These are phyloP conservation scores for Penicillium hordei DNA, from an alignment of 2,329 filamentous ascomycete genomes.

Conservation along the genomic window DNA sequence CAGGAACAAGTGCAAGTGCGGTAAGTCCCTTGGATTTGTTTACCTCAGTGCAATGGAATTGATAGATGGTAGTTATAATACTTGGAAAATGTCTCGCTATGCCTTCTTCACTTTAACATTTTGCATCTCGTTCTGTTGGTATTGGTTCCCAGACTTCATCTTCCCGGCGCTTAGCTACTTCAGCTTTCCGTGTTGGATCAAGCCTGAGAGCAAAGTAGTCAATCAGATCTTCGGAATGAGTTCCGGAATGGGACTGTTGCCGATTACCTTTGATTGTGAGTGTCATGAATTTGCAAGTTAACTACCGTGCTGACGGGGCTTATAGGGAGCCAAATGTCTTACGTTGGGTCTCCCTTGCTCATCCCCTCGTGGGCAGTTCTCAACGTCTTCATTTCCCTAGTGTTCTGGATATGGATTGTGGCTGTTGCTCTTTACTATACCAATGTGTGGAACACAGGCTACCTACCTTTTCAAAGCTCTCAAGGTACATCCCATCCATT, in stretches of 20 bases:
- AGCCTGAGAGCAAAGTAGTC: conserved; percentile 25
- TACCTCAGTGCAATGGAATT: conserved; percentile 32
- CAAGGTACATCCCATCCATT: conserved; percentile 15
- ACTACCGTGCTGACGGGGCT: background rate
- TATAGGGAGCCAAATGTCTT: conserved; percentile 29
- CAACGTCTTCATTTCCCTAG: conserved; percentile 66
- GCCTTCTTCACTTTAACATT: conserved; percentile 25
- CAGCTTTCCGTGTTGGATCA: conserved; percentile 33
- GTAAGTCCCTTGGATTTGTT: conserved; percentile 20
- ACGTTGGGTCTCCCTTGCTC: conserved; percentile 53
- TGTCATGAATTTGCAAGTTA: background rate
- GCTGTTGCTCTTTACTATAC: conserved; percentile 55
- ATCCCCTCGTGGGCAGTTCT: conserved; percentile 69
- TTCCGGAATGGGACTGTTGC: conserved; percentile 32
- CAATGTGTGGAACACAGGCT: conserved; percentile 21
- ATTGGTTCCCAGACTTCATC: conserved; percentile 34
- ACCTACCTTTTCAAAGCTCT: conserved; percentile 27
- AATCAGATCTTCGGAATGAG: conserved; percentile 34
- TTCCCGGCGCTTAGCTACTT: conserved; percentile 34
- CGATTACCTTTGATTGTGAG: conserved; percentile 44
- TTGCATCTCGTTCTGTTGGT: conserved; percentile 28
- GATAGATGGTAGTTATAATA: conserved; percentile 41
- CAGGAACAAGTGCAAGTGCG: conserved; percentile 45
- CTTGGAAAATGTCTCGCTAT: conserved; percentile 40
- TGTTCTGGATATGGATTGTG: conserved; percentile 61